Evolutionary conservation across 1,284 basidiomycete species (phyloP).

Genomic region (Austroboletus rostrupii): DNA sequence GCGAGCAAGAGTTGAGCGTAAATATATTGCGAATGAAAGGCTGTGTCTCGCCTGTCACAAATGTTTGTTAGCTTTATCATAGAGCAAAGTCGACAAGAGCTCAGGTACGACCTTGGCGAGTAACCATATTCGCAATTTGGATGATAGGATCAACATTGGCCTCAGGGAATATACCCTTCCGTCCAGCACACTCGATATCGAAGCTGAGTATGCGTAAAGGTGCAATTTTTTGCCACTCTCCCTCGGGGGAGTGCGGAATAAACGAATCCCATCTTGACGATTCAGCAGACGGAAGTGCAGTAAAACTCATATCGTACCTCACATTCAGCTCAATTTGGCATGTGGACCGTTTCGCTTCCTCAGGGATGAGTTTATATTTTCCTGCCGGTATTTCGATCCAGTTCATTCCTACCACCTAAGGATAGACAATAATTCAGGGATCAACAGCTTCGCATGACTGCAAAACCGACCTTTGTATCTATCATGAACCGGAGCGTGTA

Average conservation of each 20-base stretch:
- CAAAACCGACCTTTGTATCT: constrained; percentile 70
- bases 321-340: constrained; percentile 86
- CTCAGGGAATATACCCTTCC: constrained; percentile 95
- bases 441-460: neutral
- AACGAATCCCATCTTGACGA: constrained; percentile 70
- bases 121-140: constrained; percentile 97
- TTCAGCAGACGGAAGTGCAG: neutral
- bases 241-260: constrained; percentile 86
- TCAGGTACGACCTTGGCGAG: constrained; percentile 72
- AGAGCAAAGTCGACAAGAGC: neutral
- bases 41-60: constrained; percentile 63
- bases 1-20: constrained; percentile 86
- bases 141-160: constrained; percentile 87
- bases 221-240: constrained; percentile 85
- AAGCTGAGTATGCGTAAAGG: constrained; percentile 91
- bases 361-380: constrained; percentile 63
- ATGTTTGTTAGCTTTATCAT: constrained; percentile 2
- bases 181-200: constrained; percentile 95
- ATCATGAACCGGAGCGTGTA: constrained; percentile 95
- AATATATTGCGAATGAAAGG: constrained; percentile 97
- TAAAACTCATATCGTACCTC: constrained; percentile 43
- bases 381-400: constrained; percentile 90
- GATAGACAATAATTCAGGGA: neutral
- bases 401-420: constrained; percentile 91
- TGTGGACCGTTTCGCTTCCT: constrained; percentile 61